Conservation (phyloP, 2,329 filamentous ascomycete genomes). For the Alternaria alternata region DNA sequence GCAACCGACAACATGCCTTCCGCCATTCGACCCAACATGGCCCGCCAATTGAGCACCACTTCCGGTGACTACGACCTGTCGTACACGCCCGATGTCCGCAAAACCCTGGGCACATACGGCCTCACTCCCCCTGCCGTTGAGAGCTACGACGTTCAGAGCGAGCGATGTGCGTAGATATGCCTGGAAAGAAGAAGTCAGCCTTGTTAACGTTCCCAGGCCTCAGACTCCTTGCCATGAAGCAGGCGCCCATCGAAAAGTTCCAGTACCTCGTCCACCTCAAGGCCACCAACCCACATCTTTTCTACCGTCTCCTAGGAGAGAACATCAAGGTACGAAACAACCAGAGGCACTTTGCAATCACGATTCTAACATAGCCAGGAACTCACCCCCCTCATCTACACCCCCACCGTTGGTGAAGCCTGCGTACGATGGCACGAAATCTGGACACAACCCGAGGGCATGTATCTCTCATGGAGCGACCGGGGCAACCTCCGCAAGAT, state of each 20-base stretch:
- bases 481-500: conserved; percentile 88
- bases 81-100: conserved; percentile 58
- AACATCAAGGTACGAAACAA: conserved; percentile 63
- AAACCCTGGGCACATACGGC: conserved; percentile 61
- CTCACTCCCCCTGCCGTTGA: conserved; percentile 61
- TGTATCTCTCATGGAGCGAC: conserved; percentile 97
- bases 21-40: conserved; percentile 48
- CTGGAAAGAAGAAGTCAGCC: background rate
- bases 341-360: background rate
- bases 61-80: conserved; percentile 61
- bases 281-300: conserved; percentile 78
- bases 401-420: conserved; percentile 91
- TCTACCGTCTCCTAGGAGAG: conserved; percentile 81
- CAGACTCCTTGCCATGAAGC: conserved; percentile 74
- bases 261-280: conserved; percentile 81
- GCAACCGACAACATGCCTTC: conserved; percentile 45
- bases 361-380: conserved; percentile 58
- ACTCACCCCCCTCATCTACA: conserved; percentile 85
- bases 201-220: conserved; percentile 66
- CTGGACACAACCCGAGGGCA: conserved; percentile 90
- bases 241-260: conserved; percentile 80
- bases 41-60: conserved; percentile 52
- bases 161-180: conserved; percentile 54
- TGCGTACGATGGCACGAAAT: conserved; percentile 96
- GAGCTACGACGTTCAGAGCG: conserved; percentile 58